Conservation (phyloP, 805 yeast genomes). For the Saturnispora diversa region DNA sequence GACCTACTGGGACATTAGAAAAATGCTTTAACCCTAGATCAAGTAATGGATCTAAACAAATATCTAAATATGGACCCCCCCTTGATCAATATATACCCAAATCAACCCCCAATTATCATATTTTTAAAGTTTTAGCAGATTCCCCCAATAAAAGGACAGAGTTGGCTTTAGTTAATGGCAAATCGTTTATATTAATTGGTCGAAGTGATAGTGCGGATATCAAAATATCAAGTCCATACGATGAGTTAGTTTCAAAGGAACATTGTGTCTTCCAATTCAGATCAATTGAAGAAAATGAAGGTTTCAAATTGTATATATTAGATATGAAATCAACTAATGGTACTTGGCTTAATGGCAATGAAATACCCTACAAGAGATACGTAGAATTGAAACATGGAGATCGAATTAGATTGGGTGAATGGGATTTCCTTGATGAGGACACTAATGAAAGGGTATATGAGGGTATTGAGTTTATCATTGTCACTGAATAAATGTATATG, state of each 20-base stretch:
- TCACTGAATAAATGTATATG: no score
- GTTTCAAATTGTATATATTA: conserved; percentile 20
- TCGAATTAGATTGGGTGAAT: conserved; percentile 23
- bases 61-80: conserved; percentile 18
- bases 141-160: conserved; percentile 11
- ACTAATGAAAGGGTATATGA: conserved; percentile 1
- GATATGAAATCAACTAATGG: conserved; percentile 28
- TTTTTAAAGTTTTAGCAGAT: conserved; percentile 8
- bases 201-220: conserved; percentile 20
- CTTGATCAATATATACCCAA: conserved; percentile 17
- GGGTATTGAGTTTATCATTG: conserved; percentile 20
- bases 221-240: conserved; percentile 15
- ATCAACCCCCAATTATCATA: conserved; percentile 15
- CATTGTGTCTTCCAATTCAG: conserved; percentile 29
- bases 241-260: conserved; percentile 19
- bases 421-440: conserved; percentile 6
- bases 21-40: conserved; percentile 1
- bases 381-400: conserved; percentile 24
- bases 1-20: conserved; percentile 16
- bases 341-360: conserved; percentile 25
- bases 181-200: conserved; percentile 25
- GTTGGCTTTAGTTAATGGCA: conserved; percentile 18
- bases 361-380: conserved; percentile 22
- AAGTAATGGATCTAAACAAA: neutral
- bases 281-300: conserved; percentile 2